Percentiles rank a stretch among this genome's conserved stretches.
phyloP scores from a whole-genome alignment of 208 protist species.

The Leishmania gerbilli region DNA sequence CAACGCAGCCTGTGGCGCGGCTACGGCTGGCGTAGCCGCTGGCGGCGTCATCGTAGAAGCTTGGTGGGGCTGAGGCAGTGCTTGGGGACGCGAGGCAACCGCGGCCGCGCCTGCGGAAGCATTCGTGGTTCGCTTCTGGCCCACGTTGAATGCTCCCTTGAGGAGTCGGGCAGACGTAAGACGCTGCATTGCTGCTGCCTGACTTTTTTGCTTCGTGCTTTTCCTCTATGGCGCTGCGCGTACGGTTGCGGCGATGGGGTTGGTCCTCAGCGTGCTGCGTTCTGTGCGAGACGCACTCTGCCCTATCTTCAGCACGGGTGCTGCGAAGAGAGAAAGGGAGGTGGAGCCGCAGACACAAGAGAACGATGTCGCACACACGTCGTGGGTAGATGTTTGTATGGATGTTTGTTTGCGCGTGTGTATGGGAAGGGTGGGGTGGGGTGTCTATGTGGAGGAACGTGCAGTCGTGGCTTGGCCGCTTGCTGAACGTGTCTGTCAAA shows the following conservation, averaged over 20 bases:
- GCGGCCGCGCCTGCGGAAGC: neutral
- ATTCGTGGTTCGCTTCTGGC: conserved; percentile 21
- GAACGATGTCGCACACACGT: too few relatives aligned
- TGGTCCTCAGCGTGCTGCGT: neutral
- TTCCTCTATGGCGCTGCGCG: neutral
- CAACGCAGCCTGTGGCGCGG: neutral
- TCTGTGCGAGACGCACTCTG: neutral
- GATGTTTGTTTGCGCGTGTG: neutral
- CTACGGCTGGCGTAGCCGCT: neutral
- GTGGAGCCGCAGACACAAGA: neutral
- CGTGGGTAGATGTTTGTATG: neutral
- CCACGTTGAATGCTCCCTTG: conserved; percentile 9
- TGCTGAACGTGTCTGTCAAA: neutral
- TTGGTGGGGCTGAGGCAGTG: neutral
- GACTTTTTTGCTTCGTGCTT: neutral
- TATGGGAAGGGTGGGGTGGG: neutral
- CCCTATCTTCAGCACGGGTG: neutral
- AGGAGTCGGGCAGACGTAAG: conserved; percentile 11
- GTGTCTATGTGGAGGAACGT: neutral
- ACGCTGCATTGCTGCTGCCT: conserved; percentile 16
- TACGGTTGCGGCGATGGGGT: neutral
- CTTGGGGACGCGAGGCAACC: neutral
- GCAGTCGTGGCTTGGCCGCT: neutral
- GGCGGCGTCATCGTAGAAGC: neutral
- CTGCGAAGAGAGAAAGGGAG: neutral